These are phyloP conservation scores for Favolaschia claudopus DNA, from an alignment of 768 basidiomycete species.

Conservation along the genomic window DNA sequence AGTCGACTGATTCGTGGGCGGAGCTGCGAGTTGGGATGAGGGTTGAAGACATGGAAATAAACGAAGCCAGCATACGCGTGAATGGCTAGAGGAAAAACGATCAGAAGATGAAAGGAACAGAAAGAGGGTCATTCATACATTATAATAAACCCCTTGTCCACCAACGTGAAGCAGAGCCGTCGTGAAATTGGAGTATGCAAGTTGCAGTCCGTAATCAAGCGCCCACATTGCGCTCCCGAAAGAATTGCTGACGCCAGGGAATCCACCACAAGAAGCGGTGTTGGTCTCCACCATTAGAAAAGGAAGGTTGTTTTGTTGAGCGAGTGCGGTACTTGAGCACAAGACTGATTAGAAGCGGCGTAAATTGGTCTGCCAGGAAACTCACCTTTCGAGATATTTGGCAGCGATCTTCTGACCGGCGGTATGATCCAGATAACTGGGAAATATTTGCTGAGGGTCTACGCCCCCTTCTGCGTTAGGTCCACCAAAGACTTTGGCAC, in stretches of 20 bases:
- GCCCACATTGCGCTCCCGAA: conserved; percentile 73
- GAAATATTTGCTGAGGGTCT: conserved; percentile 58
- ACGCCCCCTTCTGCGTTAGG: conserved; percentile 30
- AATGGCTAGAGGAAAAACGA: conserved; percentile 40
- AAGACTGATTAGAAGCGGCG: too few relatives aligned
- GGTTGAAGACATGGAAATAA: conserved; percentile 31
- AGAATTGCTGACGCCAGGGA: conserved; percentile 65
- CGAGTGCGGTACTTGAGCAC: conserved; percentile 50
- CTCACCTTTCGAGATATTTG: conserved; percentile 49
- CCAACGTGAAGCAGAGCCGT: conserved; percentile 34
- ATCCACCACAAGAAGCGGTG: conserved; percentile 74
- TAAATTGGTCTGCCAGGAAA: too few relatives aligned
- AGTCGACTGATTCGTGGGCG: conserved; percentile 50
- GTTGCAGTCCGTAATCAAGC: conserved; percentile 57
- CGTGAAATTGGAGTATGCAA: conserved; percentile 49
- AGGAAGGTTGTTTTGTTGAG: conserved; percentile 49
- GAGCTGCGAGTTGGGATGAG: conserved; percentile 41
- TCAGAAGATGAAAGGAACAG: conserved; percentile 17
- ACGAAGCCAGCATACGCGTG: conserved; percentile 40
- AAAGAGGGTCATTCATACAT: conserved; percentile 38
- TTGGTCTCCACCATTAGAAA: conserved; percentile 78
- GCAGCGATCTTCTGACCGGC: conserved; percentile 56
- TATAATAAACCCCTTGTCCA: conserved; percentile 33
- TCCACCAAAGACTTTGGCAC: conserved; percentile 58
- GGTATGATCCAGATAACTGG: conserved; percentile 69